Evolutionary conservation across 2,329 filamentous ascomycete genomes (phyloP).

Genomic region (Botrytis medusae): DNA sequence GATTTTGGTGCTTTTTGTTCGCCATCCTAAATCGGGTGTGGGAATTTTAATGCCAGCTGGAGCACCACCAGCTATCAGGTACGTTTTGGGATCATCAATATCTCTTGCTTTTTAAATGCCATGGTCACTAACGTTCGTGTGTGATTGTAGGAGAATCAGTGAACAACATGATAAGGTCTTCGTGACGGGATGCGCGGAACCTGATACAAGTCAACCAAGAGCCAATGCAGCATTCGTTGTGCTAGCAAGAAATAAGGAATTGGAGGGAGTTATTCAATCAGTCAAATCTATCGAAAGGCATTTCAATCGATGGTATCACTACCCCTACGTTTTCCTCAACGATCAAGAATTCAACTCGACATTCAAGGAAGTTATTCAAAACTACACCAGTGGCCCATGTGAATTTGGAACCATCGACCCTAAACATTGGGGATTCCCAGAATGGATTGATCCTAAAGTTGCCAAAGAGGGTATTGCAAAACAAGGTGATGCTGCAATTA

Average conservation of each 20-base stretch:
- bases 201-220: conserved; percentile 73
- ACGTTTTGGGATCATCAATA: conserved; percentile 34
- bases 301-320: conserved; percentile 98
- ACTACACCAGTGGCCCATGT: conserved; percentile 83
- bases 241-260: conserved; percentile 90
- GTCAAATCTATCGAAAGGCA: conserved; percentile 97
- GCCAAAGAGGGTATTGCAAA: conserved; percentile 95
- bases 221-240: conserved; percentile 97
- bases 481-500: conserved; percentile 95
- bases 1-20: conserved; percentile 85
- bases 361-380: conserved; percentile 83
- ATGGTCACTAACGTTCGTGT: conserved; percentile 26
- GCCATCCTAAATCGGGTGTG: conserved; percentile 79
- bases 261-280: conserved; percentile 94
- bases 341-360: conserved; percentile 94
- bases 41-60: conserved; percentile 85
- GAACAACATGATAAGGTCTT: conserved; percentile 98
- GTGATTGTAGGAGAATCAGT: conserved; percentile 75
- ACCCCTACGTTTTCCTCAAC: conserved; percentile 97
- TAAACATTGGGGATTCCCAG: conserved; percentile 93
- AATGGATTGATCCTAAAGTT: conserved; percentile 93
- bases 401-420: conserved; percentile 93
- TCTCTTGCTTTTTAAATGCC: not conserved
- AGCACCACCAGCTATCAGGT: conserved; percentile 87
- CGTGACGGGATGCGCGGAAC: conserved; percentile 81